Conservation (phyloP, 768 basidiomycete species). For the Leccinum truebloodii region DNA sequence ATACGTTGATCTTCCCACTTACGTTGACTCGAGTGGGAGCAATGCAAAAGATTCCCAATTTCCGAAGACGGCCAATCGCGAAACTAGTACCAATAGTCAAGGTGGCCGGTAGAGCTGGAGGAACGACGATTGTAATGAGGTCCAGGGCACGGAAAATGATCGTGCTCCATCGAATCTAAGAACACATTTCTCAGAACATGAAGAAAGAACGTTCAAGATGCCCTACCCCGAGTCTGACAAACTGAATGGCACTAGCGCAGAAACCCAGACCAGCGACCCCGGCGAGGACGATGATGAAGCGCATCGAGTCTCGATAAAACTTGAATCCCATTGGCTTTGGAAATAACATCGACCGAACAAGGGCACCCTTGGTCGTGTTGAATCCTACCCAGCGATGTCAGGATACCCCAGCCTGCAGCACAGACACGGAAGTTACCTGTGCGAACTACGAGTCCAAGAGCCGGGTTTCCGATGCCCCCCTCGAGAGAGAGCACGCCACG, state of each 20-base stretch:
- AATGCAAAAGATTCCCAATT: slow-evolving; percentile 90
- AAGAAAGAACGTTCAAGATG: neutral
- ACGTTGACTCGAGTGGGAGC: slow-evolving; percentile 95
- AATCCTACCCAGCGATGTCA: slow-evolving; percentile 58
- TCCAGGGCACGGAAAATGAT: slow-evolving; percentile 92
- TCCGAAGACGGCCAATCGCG: slow-evolving; percentile 84
- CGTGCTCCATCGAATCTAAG: slow-evolving; percentile 83
- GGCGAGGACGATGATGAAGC: slow-evolving; percentile 89
- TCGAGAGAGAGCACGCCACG: slow-evolving; percentile 61
- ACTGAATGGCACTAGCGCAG: slow-evolving; percentile 88
- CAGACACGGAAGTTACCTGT: slow-evolving; percentile 58
- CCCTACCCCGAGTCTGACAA: slow-evolving; percentile 81
- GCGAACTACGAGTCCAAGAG: slow-evolving; percentile 80
- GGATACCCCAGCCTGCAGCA: neutral
- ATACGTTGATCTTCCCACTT: slow-evolving; percentile 93
- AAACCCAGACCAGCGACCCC: slow-evolving; percentile 93
- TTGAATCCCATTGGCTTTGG: slow-evolving; percentile 99
- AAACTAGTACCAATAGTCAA: slow-evolving; percentile 97
- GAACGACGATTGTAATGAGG: slow-evolving; percentile 95
- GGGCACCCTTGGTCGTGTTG: slow-evolving; percentile 95
- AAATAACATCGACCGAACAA: slow-evolving; percentile 96
- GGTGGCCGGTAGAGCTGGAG: slow-evolving; percentile 95
- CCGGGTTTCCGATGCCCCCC: slow-evolving; percentile 54
- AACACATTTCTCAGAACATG: slow-evolving; percentile 9
- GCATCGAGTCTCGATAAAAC: slow-evolving; percentile 90